Evolutionary conservation across 352 stramenopile species (phyloP).

Genomic region (Peronospora belbahrii): DNA sequence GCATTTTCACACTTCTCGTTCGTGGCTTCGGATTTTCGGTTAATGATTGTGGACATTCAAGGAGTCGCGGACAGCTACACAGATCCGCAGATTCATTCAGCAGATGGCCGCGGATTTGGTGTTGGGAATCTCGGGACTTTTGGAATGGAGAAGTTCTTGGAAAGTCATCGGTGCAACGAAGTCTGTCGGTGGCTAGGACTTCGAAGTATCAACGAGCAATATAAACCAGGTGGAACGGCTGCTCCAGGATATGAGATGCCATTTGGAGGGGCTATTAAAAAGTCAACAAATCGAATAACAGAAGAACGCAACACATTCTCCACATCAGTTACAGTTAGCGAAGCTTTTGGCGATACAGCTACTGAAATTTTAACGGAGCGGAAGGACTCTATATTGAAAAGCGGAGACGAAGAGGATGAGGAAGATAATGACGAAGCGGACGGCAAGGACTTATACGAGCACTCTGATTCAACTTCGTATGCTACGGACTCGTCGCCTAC

Average conservation of each 20-base stretch:
- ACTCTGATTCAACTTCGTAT: constrained; percentile 25
- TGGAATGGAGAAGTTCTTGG: constrained; percentile 84
- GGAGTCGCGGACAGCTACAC: constrained; percentile 81
- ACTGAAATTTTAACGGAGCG: constrained; percentile 21
- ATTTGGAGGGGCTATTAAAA: constrained; percentile 69
- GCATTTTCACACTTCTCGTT: constrained; percentile 84
- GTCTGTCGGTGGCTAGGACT: constrained; percentile 79
- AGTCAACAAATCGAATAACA: constrained; percentile 73
- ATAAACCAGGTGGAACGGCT: constrained; percentile 70
- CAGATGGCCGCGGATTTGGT: constrained; percentile 72
- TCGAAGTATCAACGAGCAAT: constrained; percentile 66
- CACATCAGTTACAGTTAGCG: constrained; percentile 66
- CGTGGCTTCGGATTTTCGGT: constrained; percentile 70
- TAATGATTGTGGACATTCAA: constrained; percentile 86
- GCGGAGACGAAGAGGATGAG: constrained; percentile 24
- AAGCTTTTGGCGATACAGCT: constrained; percentile 55
- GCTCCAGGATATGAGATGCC: constrained; percentile 75
- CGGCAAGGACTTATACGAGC: constrained; percentile 12
- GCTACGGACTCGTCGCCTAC: constrained; percentile 21
- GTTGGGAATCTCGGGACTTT: constrained; percentile 78
- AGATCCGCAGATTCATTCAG: constrained; percentile 77
- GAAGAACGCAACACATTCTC: constrained; percentile 80
- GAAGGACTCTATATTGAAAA: constrained; percentile 14
- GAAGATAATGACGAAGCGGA: constrained; percentile 25
- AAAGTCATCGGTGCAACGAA: constrained; percentile 82